Evolutionary conservation across 805 yeast species (phyloP), one percentile per base, ranked within the genome.

Genomic region (Kregervanrija delftensis): DNA sequence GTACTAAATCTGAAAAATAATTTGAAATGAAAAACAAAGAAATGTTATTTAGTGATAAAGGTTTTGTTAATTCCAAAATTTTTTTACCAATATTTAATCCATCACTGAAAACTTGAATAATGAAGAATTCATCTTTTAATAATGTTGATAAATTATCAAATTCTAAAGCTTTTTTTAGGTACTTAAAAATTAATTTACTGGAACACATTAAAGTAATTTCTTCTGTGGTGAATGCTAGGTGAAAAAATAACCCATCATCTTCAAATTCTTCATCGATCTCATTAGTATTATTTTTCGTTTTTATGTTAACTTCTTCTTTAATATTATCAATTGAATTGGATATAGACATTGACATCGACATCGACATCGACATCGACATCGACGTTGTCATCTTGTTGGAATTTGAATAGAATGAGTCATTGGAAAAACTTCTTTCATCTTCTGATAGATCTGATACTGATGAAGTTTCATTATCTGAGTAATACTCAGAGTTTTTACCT

Each of bases 131-230:
- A 14, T 71, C 73, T 2, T 65, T 61, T 4, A 77, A 49, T 12
- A 78, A 53, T 31, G 67, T 68, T 30, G 69, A 71, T 62, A 14
- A 64, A 47, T 2, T 45, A 41, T 74, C 65, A 11, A 66, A 50
- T 1, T 54, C 43, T 22, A 79, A 59, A 1, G 76, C 68, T 15
- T 67, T 62, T 1, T 51, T 53, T 49, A 81, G 72, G 11, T 68
- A 60, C 16, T 50, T 49, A 1, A 60, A 51, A 44, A 76, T 67
- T n/a, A 69, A 48, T 6, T 52, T 50, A 2, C 65, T 57, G 1
- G 79, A 65, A 48, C 80, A 75, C 50, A 81, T 79, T 6, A 81
- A 62, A 0, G 86, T 79, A 49, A 82, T 74, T 53, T 81, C 86
- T n/a, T 65, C 58, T 0, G 83, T 82, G 1, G 84, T 77, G 53